phyloP scores from a whole-genome alignment of 2,329 filamentous ascomycete genomes.

The Alternaria alternata region DNA sequence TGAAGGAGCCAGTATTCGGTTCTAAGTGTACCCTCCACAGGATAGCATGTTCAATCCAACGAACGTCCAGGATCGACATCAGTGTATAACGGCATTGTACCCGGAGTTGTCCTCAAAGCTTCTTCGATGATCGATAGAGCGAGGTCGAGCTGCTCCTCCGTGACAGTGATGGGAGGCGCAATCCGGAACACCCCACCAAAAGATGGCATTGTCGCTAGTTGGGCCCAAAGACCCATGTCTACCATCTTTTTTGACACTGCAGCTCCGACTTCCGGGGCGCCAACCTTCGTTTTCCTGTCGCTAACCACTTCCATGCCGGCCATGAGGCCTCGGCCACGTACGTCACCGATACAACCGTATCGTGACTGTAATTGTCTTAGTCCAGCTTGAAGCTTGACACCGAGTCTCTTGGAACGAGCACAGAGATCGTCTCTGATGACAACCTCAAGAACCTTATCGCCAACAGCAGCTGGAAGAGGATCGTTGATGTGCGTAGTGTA shows the following conservation, averaged over 20 bases:
- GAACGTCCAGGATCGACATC: not conserved
- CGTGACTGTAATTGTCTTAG: slow-evolving; percentile 57
- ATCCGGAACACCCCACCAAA: slow-evolving; percentile 63
- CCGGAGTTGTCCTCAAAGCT: slow-evolving; percentile 63
- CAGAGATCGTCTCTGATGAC: slow-evolving; percentile 65
- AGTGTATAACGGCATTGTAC: slow-evolving; percentile 42
- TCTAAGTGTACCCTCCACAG: not conserved
- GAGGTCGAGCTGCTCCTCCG: slow-evolving; percentile 50
- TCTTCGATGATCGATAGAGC: slow-evolving; percentile 66
- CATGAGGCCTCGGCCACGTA: slow-evolving; percentile 67
- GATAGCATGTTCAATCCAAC: not conserved
- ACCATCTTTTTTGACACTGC: slow-evolving; percentile 59
- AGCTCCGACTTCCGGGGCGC: slow-evolving; percentile 58
- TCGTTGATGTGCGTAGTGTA: slow-evolving; percentile 71
- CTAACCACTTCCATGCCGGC: slow-evolving; percentile 66
- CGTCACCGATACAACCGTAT: slow-evolving; percentile 70
- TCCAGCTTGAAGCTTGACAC: slow-evolving; percentile 58
- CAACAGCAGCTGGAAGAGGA: slow-evolving; percentile 66
- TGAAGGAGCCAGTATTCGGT: not conserved
- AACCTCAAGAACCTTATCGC: slow-evolving; percentile 69
- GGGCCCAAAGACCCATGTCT: slow-evolving; percentile 64
- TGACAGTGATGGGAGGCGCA: slow-evolving; percentile 68
- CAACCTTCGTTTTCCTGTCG: slow-evolving; percentile 58
- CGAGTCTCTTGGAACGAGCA: slow-evolving; percentile 55
- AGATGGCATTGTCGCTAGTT: slow-evolving; percentile 61